phyloP scores from a whole-genome alignment of 2,329 filamentous ascomycete genomes.

The Pestalotiopsis sp. region DNA sequence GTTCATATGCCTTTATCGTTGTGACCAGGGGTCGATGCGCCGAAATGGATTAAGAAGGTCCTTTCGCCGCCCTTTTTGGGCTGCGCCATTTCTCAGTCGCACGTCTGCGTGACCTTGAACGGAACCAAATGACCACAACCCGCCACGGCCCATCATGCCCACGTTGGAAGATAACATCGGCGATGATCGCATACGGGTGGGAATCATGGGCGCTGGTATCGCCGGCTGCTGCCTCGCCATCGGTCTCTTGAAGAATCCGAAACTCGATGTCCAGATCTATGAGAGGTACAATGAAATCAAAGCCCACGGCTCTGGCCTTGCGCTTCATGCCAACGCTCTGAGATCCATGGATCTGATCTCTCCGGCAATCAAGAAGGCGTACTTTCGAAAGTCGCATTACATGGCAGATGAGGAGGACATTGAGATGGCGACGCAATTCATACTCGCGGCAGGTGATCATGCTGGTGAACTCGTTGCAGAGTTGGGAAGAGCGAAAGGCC shows the following conservation, averaged over 20 bases:
- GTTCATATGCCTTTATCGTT: not conserved
- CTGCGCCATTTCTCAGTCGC: too few species aligned
- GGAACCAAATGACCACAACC: not conserved
- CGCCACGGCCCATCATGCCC: not conserved
- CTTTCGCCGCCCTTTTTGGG: too few species aligned
- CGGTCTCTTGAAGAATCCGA: constrained; percentile 17
- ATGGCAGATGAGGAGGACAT: constrained; percentile 20
- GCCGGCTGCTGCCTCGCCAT: constrained; percentile 19
- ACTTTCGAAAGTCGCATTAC: constrained; percentile 21
- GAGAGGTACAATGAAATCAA: constrained; percentile 15
- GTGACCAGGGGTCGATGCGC: too few species aligned
- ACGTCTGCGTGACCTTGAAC: too few species aligned
- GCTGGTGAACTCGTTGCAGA: constrained; percentile 19
- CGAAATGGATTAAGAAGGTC: too few species aligned
- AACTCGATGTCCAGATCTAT: constrained; percentile 18
- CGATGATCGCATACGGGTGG: constrained; percentile 15
- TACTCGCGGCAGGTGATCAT: constrained; percentile 15
- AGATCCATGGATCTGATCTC: constrained; percentile 20
- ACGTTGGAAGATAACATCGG: not conserved
- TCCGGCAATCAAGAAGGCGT: constrained; percentile 17
- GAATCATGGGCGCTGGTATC: constrained; percentile 21
- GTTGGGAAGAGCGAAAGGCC: constrained; percentile 18
- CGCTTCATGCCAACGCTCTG: constrained; percentile 21
- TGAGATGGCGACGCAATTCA: constrained; percentile 22
- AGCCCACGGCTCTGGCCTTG: constrained; percentile 19